These are phyloP conservation scores for Lactuca saligna DNA, from an alignment of 129 eudicot genomes.

Conservation along the genomic window DNA sequence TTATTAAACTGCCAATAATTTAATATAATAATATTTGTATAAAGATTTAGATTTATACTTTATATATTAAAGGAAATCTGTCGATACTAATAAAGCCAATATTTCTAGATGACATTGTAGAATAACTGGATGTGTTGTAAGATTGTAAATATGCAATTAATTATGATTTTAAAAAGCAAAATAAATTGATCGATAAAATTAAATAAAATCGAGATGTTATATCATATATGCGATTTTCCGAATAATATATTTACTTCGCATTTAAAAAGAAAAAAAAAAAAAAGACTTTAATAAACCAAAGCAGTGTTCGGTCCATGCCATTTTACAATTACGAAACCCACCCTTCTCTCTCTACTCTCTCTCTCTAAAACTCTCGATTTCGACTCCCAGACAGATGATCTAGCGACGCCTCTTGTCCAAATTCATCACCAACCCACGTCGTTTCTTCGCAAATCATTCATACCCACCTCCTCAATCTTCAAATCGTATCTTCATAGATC, in stretches of 20 bases:
- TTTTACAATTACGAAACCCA: slow-evolving; percentile 22
- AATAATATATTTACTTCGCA: neutral
- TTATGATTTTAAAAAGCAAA: too few relatives aligned
- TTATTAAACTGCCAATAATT: too few relatives aligned
- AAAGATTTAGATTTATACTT: too few relatives aligned
- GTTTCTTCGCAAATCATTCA: slow-evolving; percentile 34
- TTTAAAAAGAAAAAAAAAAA: neutral
- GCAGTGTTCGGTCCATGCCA: slow-evolving; percentile 41
- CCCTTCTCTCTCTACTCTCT: slow-evolving; percentile 46
- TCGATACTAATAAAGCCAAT: too few relatives aligned
- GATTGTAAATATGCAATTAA: too few relatives aligned
- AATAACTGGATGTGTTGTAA: too few relatives aligned
- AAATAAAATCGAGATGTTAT: too few relatives aligned
- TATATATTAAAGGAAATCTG: too few relatives aligned
- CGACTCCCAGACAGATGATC: slow-evolving; percentile 50
- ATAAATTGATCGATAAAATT: too few relatives aligned
- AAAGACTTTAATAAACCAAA: slow-evolving; percentile 4
- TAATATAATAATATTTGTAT: too few relatives aligned
- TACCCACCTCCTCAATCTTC: slow-evolving; percentile 34
- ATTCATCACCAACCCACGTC: slow-evolving; percentile 40
- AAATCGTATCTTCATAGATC: slow-evolving; percentile 33
- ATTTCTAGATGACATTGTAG: too few relatives aligned
- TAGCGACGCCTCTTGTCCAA: slow-evolving; percentile 34
- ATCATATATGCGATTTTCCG: too few relatives aligned
- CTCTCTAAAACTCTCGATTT: slow-evolving; percentile 60